These are phyloP conservation scores for Umbelopsis isabellina DNA, from an alignment of 192 early-diverging fungal genomes.

Conservation along the genomic window DNA sequence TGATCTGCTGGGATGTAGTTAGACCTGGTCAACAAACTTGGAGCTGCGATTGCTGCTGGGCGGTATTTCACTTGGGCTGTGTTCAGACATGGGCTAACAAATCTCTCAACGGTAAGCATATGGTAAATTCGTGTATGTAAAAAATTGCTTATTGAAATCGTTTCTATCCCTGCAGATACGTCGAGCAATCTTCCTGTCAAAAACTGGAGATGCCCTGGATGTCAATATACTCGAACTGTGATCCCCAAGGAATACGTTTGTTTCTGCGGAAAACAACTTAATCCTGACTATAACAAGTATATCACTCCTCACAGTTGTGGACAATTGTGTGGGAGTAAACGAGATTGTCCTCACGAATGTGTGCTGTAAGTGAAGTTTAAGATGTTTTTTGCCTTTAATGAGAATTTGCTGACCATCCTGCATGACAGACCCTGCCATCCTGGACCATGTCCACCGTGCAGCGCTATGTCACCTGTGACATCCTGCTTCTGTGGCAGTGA, in stretches of 20 bases:
- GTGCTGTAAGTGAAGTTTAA: slow-evolving; percentile 53
- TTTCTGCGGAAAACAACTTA: slow-evolving; percentile 83
- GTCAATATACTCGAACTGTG: slow-evolving; percentile 69
- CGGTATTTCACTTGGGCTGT: slow-evolving; percentile 90
- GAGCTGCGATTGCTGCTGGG: slow-evolving; percentile 88
- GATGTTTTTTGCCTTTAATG: no score
- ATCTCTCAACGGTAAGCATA: slow-evolving; percentile 53
- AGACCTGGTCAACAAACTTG: slow-evolving; percentile 73
- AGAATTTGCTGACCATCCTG: not conserved
- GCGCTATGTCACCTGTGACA: slow-evolving; percentile 72
- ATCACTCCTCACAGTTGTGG: slow-evolving; percentile 87
- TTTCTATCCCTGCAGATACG: not conserved
- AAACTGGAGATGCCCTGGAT: slow-evolving; percentile 92
- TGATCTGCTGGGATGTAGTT: slow-evolving; percentile 94
- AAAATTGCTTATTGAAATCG: not conserved
- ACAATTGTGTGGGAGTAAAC: slow-evolving; percentile 66
- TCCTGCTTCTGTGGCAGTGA: slow-evolving; percentile 85
- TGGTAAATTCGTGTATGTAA: not conserved
- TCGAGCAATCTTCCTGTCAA: slow-evolving; percentile 28
- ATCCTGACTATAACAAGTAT: slow-evolving; percentile 68
- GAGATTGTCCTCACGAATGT: slow-evolving; percentile 81
- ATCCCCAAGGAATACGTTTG: slow-evolving; percentile 80
- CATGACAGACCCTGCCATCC: slow-evolving; percentile 79
- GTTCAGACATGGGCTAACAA: slow-evolving; percentile 79
- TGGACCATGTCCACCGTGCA: slow-evolving; percentile 93